phyloP scores from a whole-genome alignment of 169 alveolate species.

The Plasmodium inui region DNA sequence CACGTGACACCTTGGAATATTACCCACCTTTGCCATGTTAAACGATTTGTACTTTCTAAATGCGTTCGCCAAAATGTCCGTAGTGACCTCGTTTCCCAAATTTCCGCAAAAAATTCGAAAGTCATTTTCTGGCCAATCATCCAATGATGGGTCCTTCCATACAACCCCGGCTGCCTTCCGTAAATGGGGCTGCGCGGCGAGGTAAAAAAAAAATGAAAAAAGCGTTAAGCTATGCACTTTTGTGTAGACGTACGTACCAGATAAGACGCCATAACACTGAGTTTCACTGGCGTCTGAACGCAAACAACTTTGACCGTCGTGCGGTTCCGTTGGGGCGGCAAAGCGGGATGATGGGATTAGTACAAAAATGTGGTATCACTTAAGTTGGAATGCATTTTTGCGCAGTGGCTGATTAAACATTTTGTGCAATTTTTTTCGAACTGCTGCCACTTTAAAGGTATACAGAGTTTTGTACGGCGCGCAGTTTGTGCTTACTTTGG shows the following conservation, averaged over 20 bases:
- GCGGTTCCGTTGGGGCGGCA: not conserved
- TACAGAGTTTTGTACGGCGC: not conserved
- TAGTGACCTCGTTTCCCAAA: slow-evolving; percentile 97
- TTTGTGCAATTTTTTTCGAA: not conserved
- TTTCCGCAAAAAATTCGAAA: slow-evolving; percentile 97
- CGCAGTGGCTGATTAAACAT: not conserved
- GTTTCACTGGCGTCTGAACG: not conserved
- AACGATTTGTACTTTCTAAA: slow-evolving; percentile 96
- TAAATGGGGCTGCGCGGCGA: slow-evolving; percentile 77
- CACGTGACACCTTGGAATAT: slow-evolving; percentile 8
- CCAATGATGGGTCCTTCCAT: slow-evolving; percentile 97
- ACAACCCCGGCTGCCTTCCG: slow-evolving; percentile 97
- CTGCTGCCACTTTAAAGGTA: not conserved
- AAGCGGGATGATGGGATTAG: not conserved
- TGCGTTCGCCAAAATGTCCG: slow-evolving; percentile 96
- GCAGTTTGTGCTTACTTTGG: not conserved
- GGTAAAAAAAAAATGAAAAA: not conserved
- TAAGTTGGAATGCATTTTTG: not conserved
- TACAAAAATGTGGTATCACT: not conserved
- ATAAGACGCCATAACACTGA: not conserved
- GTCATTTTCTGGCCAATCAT: slow-evolving; percentile 98
- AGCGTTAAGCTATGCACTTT: not conserved
- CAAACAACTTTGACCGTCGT: not conserved
- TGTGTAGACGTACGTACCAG: slow-evolving; percentile 3
- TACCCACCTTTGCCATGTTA: slow-evolving; percentile 86